These are phyloP conservation scores for Fusarium mangiferae DNA, from an alignment of 2,329 filamentous ascomycete genomes.

Conservation along the genomic window DNA sequence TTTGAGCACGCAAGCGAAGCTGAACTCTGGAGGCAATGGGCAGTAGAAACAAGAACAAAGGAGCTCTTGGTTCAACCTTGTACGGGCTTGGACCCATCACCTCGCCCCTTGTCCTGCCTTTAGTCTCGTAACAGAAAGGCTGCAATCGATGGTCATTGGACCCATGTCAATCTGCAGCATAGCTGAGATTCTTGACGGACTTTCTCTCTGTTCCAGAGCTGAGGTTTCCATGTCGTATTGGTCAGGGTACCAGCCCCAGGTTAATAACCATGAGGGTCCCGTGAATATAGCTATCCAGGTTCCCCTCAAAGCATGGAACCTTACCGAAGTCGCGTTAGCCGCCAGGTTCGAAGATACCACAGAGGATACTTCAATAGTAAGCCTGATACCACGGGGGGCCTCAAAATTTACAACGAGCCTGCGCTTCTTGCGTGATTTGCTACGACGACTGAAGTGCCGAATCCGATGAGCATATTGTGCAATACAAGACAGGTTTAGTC, in stretches of 20 bases:
- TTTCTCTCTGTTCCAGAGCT: too few species aligned
- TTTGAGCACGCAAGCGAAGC: too few species aligned
- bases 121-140: too few species aligned
- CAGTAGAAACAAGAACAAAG: too few species aligned
- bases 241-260: background rate
- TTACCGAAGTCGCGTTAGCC: background rate
- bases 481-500: accelerated
- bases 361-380: accelerated
- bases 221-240: background rate
- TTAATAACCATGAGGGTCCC: background rate
- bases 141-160: too few species aligned
- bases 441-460: accelerated
- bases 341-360: background rate
- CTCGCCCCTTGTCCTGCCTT: too few species aligned
- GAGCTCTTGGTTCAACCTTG: too few species aligned
- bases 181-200: too few species aligned
- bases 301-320: accelerated
- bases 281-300: background rate
- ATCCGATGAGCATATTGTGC: accelerated
- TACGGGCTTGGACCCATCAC: too few species aligned
- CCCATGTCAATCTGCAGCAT: too few species aligned
- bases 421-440: accelerated
- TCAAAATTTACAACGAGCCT: accelerated
- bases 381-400: background rate
- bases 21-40: too few species aligned